Base-by-base conservation (phyloP, 139 green algal species). In the Volvox africanus region DNA sequence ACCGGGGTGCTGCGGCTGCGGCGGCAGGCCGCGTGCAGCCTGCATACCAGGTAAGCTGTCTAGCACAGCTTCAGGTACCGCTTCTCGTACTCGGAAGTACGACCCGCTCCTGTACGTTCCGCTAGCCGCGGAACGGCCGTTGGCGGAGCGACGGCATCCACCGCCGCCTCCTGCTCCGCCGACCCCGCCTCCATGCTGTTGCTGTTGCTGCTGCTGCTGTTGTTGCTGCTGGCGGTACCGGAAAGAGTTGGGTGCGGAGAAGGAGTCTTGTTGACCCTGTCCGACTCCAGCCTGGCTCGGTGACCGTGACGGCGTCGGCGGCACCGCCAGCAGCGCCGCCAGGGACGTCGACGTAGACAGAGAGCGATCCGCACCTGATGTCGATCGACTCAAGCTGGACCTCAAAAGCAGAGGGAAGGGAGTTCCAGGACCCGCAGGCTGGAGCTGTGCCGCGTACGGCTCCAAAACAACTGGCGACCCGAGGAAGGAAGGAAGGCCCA, bases 41-140 rank as follows among this genome's bases (percentile, higher is more conserved):
- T 73, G 69, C 44, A 55, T 16, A 21, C 69, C 71, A 1, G 69
- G 85, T 12, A 89, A 2, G 18, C 32, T 37, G 9, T 88, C 83
- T 16, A 88, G 35, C 24, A 88, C 85, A 20, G 69, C 69, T 44
- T 89, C 85, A 20, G 85, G 85, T 24, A 89, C 85, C 0, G 85
- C 85, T 50, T 89, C 85, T 0, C 85, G 85, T 32, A 89, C 85
- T 13, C 85, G 69, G 24, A 89, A 89, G 85, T 89, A 89, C 44
- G 85, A 89, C 6, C 85, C 85, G 69, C 28, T 89, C 28, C 85
- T 69, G n/a, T 81, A 82, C 19, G n/a, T n/a, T n/a, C 85, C 61
- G 44, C 11, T 81, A 11, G n/a, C n/a, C n/a, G n/a, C 20, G 14
- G n/a, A 67, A 0, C 36, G 67, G 11, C 83, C 26, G 67, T 18